Evolutionary conservation across 257 asterid species (phyloP).

Genomic region (Gentiana macrophylla): DNA sequence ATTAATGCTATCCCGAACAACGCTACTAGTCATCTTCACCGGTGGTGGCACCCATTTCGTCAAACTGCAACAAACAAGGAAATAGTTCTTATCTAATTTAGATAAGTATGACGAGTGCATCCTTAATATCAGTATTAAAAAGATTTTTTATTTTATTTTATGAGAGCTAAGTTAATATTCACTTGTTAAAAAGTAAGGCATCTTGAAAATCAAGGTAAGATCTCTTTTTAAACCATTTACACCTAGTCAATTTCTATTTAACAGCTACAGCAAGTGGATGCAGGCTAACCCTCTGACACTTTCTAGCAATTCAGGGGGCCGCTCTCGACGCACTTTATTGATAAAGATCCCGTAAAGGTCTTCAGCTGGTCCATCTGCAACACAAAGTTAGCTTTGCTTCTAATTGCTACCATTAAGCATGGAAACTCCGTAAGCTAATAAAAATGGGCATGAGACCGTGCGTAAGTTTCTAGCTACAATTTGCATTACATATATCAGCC

Average conservation of each 20-base stretch:
- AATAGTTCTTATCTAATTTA: too few relatives aligned
- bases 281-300: conserved; percentile 70
- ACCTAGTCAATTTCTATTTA: background rate
- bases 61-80: conserved; percentile 40
- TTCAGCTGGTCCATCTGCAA: conserved; percentile 95
- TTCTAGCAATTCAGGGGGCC: conserved; percentile 85
- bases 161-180: too few relatives aligned
- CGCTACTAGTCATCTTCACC: conserved; percentile 88
- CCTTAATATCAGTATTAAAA: too few relatives aligned
- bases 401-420: background rate
- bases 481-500: conserved; percentile 65
- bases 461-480: background rate
- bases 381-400: background rate
- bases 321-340: conserved; percentile 88
- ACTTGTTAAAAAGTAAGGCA: too few relatives aligned
- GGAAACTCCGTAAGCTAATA: background rate
- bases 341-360: conserved; percentile 93
- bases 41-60: conserved; percentile 99
- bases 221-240: too few relatives aligned
- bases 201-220: too few relatives aligned
- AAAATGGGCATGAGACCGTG: background rate
- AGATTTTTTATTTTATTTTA: too few relatives aligned
- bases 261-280: background rate
- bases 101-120: too few relatives aligned
- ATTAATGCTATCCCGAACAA: conserved; percentile 63